Conservation (phyloP, 2,329 filamentous ascomycete species). For the Amauroascus niger region DNA sequence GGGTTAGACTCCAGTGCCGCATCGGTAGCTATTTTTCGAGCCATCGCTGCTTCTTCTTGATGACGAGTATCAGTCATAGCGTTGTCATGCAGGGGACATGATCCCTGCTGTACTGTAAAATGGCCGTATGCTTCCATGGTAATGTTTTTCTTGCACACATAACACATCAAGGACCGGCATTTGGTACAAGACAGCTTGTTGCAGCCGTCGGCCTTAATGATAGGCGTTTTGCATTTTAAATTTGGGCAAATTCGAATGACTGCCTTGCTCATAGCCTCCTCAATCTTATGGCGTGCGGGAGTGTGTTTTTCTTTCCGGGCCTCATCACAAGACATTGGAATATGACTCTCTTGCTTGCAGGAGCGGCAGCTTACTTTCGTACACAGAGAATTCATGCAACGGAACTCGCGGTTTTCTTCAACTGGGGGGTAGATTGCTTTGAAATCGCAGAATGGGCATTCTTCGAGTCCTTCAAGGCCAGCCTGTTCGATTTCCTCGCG, state of each 20-base stretch:
- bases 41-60: constrained; percentile 51
- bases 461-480: constrained; percentile 59
- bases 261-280: constrained; percentile 76
- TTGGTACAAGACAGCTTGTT: constrained; percentile 71
- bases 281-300: constrained; percentile 56
- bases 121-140: constrained; percentile 56
- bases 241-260: constrained; percentile 60
- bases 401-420: constrained; percentile 61
- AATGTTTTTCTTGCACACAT: constrained; percentile 52
- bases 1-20: constrained; percentile 52
- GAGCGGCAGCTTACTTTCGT: constrained; percentile 54
- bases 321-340: constrained; percentile 63
- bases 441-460: constrained; percentile 74
- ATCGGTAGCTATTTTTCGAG: constrained; percentile 49
- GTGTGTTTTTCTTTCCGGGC: constrained; percentile 50
- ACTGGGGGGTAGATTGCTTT: constrained; percentile 62
- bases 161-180: constrained; percentile 46
- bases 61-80: constrained; percentile 47
- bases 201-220: constrained; percentile 69
- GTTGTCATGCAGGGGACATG: constrained; percentile 59
- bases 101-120: constrained; percentile 45
- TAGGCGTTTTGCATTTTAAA: constrained; percentile 55
- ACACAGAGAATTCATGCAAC: constrained; percentile 59
- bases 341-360: constrained; percentile 59
- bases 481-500: constrained; percentile 60